A percentile compares a stretch with the other conserved stretches of the same genome.
phyloP scores from a whole-genome alignment of 1,284 basidiomycete genomes.

The Ceratobasidium sp. region DNA sequence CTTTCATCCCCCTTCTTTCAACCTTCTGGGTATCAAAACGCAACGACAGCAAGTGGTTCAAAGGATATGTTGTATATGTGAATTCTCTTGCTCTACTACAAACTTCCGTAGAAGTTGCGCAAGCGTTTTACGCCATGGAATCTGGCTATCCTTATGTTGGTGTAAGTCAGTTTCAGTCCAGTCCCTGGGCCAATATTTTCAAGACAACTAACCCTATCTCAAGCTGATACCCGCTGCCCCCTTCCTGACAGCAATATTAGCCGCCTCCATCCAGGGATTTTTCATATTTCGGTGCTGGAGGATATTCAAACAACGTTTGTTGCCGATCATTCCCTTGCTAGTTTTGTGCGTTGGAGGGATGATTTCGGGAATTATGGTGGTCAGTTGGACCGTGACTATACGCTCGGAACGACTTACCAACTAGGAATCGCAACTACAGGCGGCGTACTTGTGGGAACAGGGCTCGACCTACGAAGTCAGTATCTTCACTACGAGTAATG shows the following conservation, averaged over 20 bases:
- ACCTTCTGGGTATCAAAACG: conserved; percentile 20
- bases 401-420: too few species aligned
- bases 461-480: too few species aligned
- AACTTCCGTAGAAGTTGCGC: conserved; percentile 4
- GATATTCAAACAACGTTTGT: conserved; percentile 17
- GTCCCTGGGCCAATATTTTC: background rate
- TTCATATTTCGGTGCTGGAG: conserved; percentile 39
- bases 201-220: background rate
- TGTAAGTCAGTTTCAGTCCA: conserved; percentile 1
- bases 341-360: background rate
- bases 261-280: conserved; percentile 32
- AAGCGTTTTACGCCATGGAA: background rate
- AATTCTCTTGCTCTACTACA: conserved; percentile 3
- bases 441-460: too few species aligned
- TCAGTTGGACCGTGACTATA: background rate
- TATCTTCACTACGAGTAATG: background rate
- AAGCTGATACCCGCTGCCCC: conserved; percentile 10
- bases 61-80: conserved; percentile 17
- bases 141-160: background rate
- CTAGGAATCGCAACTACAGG: too few species aligned
- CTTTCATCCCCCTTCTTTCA: conserved; percentile 16
- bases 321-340: conserved; percentile 22
- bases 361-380: conserved; percentile 9
- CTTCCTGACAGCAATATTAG: background rate
- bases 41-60: conserved; percentile 10